Base-by-base conservation (phyloP, 2,329 filamentous ascomycete species). In the Cadophora sp. region DNA sequence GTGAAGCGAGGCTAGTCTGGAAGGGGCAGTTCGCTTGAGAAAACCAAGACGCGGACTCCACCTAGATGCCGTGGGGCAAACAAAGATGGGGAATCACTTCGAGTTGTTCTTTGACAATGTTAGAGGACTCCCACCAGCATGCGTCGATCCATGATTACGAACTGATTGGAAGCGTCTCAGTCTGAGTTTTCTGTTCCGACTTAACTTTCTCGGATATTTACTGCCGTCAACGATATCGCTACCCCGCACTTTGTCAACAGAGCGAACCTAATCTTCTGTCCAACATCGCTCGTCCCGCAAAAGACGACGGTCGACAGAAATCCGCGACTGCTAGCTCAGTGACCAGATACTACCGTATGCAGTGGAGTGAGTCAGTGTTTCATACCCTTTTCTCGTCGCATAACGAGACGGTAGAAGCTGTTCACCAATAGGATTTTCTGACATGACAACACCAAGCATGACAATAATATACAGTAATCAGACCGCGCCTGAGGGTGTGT, bases 21-120 rank as follows among this genome's bases (percentile, higher is more conserved):
- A 51, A 51, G 48, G 14, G 48, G 48, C 26, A 26, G 48, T 51
- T 51, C 48, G 48, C 48, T 51, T 51, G 48, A 51, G 48, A 51
- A 51, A 51, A 40, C 48, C 11, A 16, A 24, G 48, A 51, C 27
- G 48, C 16, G 7, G 48, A n/a, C n/a, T n/a, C n/a, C 4, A 24
- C 14, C 9, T 51, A 1, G 22, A 2, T 51, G n/a, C 48, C 48
- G 48, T 27, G 48, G 48, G 48, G 48, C 48, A 51, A 51, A 22
- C 22, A 51, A 51, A 14, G n/a, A 16, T 51, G 48, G 48, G 48
- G 48, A 9, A 27, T 14, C 24, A 12, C 48, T 51, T 12, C n/a
- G 4, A 9, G 9, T 9, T n/a, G n/a, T n/a, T n/a, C n/a, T n/a
- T n/a, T n/a, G n/a, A n/a, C n/a, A n/a, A n/a, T n/a, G n/a, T n/a